phyloP scores from a whole-genome alignment of 306 rosid species.

The Medicago arabica region DNA sequence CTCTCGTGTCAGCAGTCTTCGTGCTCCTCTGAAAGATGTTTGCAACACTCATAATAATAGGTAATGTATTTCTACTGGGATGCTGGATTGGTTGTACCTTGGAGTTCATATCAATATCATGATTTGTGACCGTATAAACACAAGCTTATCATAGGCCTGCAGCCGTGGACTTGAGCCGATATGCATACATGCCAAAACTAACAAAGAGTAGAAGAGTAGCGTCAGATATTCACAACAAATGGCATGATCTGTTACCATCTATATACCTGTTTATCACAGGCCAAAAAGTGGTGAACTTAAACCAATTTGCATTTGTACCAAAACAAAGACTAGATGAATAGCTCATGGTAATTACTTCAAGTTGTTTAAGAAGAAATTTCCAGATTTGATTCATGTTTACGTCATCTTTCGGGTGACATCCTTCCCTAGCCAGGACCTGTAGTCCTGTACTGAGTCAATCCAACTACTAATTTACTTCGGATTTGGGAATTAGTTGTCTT shows the following conservation, averaged over 20 bases:
- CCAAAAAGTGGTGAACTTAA: slow-evolving; percentile 55
- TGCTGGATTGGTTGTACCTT: slow-evolving; percentile 29
- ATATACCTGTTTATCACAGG: slow-evolving; percentile 43
- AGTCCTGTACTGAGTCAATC: slow-evolving; percentile 30
- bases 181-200: slow-evolving; percentile 58
- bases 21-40: slow-evolving; percentile 82
- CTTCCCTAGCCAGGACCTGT: slow-evolving; percentile 33
- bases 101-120: slow-evolving; percentile 30
- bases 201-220: slow-evolving; percentile 49
- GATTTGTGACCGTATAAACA: slow-evolving; percentile 29
- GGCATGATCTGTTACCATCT: slow-evolving; percentile 36
- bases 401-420: slow-evolving; percentile 37
- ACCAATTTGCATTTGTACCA: slow-evolving; percentile 63
- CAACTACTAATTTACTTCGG: slow-evolving; percentile 17
- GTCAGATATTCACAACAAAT: slow-evolving; percentile 47
- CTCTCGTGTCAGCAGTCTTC: slow-evolving; percentile 93
- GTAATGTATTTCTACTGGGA: slow-evolving; percentile 46
- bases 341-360: slow-evolving; percentile 45
- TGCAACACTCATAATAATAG: slow-evolving; percentile 53
- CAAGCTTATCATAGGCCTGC: slow-evolving; percentile 49
- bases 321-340: slow-evolving; percentile 48
- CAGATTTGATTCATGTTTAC: slow-evolving; percentile 23
- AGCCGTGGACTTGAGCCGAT: slow-evolving; percentile 54
- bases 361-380: slow-evolving; percentile 22
- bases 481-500: neutral